Conservation (phyloP, 2,329 filamentous ascomycete genomes). For the Beauveria australis region DNA sequence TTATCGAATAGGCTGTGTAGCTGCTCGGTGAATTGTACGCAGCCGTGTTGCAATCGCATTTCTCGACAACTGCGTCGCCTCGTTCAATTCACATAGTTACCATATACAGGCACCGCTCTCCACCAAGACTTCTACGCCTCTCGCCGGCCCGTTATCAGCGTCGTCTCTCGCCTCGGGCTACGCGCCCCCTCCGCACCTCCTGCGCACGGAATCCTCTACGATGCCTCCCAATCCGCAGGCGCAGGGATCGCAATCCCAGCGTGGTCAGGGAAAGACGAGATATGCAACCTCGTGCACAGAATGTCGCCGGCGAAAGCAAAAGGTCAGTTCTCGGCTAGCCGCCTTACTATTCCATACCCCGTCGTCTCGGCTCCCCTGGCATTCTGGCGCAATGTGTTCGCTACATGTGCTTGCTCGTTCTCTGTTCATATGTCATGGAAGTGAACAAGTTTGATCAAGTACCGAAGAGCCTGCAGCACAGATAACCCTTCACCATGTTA, state of each 20-base stretch:
- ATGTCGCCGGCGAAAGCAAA: constrained; percentile 44
- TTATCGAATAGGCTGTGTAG: background rate
- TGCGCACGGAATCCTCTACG: background rate
- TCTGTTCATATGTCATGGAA: background rate
- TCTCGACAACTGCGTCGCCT: background rate
- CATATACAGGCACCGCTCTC: background rate
- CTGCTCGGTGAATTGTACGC: background rate
- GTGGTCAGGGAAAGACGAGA: constrained; percentile 15
- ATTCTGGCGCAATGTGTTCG: background rate
- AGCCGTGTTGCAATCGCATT: no score
- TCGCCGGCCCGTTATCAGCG: background rate
- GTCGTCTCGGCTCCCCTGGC: background rate
- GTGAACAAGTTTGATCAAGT: no score
- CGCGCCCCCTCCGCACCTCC: background rate
- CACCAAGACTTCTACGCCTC: background rate
- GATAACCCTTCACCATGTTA: no score
- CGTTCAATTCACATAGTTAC: background rate
- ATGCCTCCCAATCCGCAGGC: constrained; percentile 17
- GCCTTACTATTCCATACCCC: no score
- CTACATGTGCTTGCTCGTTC: background rate
- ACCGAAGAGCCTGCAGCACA: no score
- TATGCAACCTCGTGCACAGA: constrained; percentile 38
- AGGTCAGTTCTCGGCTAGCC: constrained; percentile 24
- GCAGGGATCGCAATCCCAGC: constrained; percentile 18
- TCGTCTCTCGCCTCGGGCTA: background rate